Base-by-base conservation (phyloP, 306 rosid genomes). In the Ziziphus jujuba region DNA sequence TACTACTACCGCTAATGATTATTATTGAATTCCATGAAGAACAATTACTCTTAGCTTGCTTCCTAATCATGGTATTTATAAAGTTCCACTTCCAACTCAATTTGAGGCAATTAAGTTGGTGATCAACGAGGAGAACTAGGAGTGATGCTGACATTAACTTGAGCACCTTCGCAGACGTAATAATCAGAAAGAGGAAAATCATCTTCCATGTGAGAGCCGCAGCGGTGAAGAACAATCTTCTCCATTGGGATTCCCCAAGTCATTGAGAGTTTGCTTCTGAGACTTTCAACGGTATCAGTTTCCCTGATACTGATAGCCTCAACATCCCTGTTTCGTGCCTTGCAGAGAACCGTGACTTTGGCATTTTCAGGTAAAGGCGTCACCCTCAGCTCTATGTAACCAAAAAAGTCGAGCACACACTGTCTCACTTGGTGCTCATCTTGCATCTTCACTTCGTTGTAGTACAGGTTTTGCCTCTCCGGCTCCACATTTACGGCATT, bases 391-490 rank as follows among this genome's bases (percentile, higher is more conserved):
- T 44, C 64, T 5, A 78, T 10, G 4, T 40, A 9, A 14, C 44
- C 76, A 20, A 11, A 9, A 5, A 0, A 1, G 0, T 17, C n/a
- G 48, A 63, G 40, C 13, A 7, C 28, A 40, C 20, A 54, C 9
- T 23, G 28, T 2, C 11, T 66, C 38, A 82, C 55, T 50, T 7
- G 12, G 16, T 59, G 43, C 0, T 52, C 9, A 28, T 76, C 35
- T 22, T 61, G 58, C 67, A 81, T 6, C 40, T 28, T 43, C 12
- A 25, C 59, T 0, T 44, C 6, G 11, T 74, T 15, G 9, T 33
- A 61, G 71, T 64, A 78, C 2, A 84, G 80, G 3, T 25, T 72
- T 54, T 81, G 86, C 33, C 81, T 71, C 1, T 31, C 9, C 7
- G 72, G 45, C 44, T 33, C 60, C 28, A 82, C 76, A 0, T 45